Evolutionary conservation across 441 rosid genomes (phyloP).

Genomic region (Populus tomentosa): DNA sequence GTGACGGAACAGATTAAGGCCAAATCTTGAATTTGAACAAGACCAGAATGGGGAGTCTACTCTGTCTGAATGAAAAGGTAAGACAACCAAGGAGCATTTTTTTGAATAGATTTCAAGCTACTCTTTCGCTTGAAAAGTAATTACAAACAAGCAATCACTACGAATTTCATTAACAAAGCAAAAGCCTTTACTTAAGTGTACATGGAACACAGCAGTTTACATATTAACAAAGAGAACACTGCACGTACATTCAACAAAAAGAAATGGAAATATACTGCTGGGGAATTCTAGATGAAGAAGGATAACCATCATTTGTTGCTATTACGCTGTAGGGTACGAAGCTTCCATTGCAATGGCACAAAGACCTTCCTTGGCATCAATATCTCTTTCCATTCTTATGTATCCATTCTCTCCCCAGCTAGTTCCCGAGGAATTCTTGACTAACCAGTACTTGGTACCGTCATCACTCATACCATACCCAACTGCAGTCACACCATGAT

Average conservation of each 20-base stretch:
- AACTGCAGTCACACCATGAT: too few species aligned
- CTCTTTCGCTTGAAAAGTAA: background rate
- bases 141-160: background rate
- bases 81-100: background rate
- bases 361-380: constrained; percentile 24
- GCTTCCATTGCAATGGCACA: constrained; percentile 42
- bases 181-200: background rate
- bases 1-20: too few species aligned
- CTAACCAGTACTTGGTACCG: background rate
- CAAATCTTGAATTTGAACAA: too few species aligned
- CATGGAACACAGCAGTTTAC: background rate
- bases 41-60: too few species aligned
- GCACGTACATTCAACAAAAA: background rate
- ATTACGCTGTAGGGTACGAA: constrained; percentile 31
- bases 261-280: background rate
- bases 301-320: background rate
- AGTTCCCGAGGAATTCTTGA: background rate
- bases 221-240: background rate
- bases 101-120: background rate
- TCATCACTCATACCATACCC: background rate
- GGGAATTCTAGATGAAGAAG: background rate
- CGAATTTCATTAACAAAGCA: background rate
- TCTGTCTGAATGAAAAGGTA: background rate
- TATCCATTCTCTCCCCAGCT: constrained; percentile 49
- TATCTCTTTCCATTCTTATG: too few species aligned